Conservation (phyloP, 257 asterid genomes). For the Salvia rosmarinus region DNA sequence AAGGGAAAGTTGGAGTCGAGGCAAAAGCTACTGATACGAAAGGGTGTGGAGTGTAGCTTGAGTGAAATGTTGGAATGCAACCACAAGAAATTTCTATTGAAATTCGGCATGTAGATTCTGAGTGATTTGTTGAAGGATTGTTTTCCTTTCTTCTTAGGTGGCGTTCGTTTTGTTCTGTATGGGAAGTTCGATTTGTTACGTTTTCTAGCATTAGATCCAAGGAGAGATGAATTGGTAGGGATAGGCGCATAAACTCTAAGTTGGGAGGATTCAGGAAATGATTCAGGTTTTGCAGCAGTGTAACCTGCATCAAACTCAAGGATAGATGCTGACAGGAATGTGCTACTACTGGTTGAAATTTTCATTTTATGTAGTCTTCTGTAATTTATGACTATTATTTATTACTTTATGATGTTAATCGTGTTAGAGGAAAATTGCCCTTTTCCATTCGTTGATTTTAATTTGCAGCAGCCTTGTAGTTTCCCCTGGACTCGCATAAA, state of each 20-base stretch:
- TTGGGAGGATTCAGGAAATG: too few species aligned
- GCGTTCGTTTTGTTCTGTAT: conserved; percentile 8
- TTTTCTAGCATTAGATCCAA: conserved; percentile 10
- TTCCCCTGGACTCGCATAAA: too few species aligned
- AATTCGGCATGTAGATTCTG: conserved; percentile 57
- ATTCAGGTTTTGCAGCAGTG: background rate
- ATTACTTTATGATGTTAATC: background rate
- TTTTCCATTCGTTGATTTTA: too few species aligned
- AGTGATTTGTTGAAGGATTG: conserved; percentile 35
- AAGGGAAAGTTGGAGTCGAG: conserved; percentile 80
- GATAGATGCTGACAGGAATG: background rate
- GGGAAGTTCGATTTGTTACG: conserved; percentile 14
- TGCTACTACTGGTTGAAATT: conserved; percentile 2
- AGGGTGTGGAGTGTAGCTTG: conserved; percentile 68
- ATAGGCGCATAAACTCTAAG: background rate
- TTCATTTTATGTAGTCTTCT: background rate
- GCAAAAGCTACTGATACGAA: conserved; percentile 63
- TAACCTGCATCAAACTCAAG: background rate
- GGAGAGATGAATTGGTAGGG: conserved; percentile 21
- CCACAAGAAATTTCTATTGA: conserved; percentile 70
- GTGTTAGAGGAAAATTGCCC: too few species aligned
- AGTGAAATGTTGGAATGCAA: conserved; percentile 93
- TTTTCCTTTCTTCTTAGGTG: background rate
- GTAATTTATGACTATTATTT: background rate
- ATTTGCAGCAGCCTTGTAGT: too few species aligned